Evolutionary conservation across 169 alveolate genomes (phyloP), one percentile per base, ranked within the genome.

Genomic region (Cryptosporidium ryanae): DNA sequence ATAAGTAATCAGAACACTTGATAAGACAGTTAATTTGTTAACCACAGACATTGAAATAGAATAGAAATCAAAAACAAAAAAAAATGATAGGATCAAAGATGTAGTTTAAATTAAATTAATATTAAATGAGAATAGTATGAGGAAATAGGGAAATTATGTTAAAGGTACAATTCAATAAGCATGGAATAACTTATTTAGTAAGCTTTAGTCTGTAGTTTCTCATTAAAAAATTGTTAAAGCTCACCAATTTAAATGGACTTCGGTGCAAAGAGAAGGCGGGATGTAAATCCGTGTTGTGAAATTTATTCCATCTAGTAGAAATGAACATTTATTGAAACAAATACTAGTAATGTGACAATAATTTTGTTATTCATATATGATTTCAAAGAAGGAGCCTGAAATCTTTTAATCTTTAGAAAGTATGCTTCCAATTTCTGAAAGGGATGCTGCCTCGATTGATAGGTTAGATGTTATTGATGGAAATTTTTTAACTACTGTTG

Each of bases 301-400:
- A n/a, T n/a, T 4, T 4, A n/a, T 52, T 52, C 21, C 5, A 52
- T 4, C 63, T 21, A 52, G 63, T 52, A 52, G 63, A 52, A 52
- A 52, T 5, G 63, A 4, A n/a, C 13, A 52, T 12, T 52, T 52
- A 4, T 17, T n/a, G 31, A 12, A n/a, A 6, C 31, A 5, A 52
- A 52, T 52, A 52, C 63, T 52, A 52, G 46, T 38, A 38, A 38
- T 38, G 46, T 38, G 46, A 38, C 46, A 38, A 10, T 38, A 38
- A 38, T 38, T 38, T 38, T 38, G 46, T 38, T 38, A 38, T 38
- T 38, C 46, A 38, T 38, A 38, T 38, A 68, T 68, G 83, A 27
- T 50, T 29, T 2, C 52, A 17, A 52, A 52, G 27, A 52, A 29
- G 34, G 83, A 68, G 27, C 31, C 55, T 52, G 83, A 49, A 52